Evolutionary conservation across 1,139 yeast species (phyloP), one percentile per base, ranked within the genome.

Genomic region (Insectozyma bohioensis): DNA sequence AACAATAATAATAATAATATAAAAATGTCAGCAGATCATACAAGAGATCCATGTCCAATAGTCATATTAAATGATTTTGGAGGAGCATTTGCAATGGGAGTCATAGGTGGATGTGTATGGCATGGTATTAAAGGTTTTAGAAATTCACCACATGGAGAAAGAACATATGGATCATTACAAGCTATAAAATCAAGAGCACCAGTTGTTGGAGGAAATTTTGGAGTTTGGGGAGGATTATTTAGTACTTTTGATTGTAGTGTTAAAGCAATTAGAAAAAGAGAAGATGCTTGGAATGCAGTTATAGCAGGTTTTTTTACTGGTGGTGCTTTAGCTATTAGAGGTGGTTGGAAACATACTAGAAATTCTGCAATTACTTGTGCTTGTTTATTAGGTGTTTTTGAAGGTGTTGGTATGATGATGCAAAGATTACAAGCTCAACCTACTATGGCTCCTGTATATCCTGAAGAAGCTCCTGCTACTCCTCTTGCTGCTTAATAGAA

Each of bases 161-260:
- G 97, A 68, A 74, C 95, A 51, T 67, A 77, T 43, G 98, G 98
- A 34, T 86, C 96, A 16, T 57, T 92, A 41, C 72, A 87, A 23
- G 97, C 97, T 34, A 83, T 92, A 49, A 87, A 88, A 59, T 87
- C 96, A 39, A 78, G 98, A 62, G 98, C 97, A 2, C 99, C 99
- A 26, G 96, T 92, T 32, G 90, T 92, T 37, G 99, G 98, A 45
- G 99, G 99, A 54, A 92, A 92, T 64, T 92, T 92, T 55, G 98
- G 98, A 64, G 96, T 87, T 26, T 92, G 99, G 99, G 99, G 98
- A 71, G 99, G 99, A 40, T 70, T 92, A 50, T 92, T 94, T 58
- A 86, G 96, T 23, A 84, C 95, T 6, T 94, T 82, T 58, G 98
- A 92, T 63, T 92, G 99, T 72, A 76, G 92, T 17, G 95, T 92